Evolutionary conservation across 208 protist genomes (phyloP).

Genomic region (Trypanosoma melophagium): DNA sequence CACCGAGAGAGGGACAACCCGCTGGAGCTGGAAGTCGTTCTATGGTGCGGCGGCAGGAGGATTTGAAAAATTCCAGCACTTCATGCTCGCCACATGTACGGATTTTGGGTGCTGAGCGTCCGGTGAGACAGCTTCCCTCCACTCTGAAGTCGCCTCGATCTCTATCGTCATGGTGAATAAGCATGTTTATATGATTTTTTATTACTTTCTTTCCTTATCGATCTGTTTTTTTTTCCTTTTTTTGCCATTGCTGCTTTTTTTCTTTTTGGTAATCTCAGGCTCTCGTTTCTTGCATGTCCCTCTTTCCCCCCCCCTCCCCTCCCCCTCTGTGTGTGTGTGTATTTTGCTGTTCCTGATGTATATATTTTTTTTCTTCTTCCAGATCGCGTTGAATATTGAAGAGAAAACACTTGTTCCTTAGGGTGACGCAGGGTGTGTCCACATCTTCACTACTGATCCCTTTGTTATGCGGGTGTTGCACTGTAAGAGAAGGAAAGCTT

Average conservation of each 20-base stretch:
- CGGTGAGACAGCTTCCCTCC: constrained; percentile 3
- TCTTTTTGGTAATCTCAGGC: neutral
- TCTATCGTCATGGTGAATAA: constrained; percentile 9
- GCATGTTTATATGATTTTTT: neutral
- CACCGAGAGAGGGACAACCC: neutral
- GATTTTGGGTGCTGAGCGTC: neutral
- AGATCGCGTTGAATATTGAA: too few species aligned
- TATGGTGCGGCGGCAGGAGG: neutral
- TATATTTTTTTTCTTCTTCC: too few species aligned
- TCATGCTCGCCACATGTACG: neutral
- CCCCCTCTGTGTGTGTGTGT: neutral
- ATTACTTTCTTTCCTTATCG: neutral
- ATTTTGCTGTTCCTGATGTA: too few species aligned
- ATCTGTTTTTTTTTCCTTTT: constrained; percentile 7
- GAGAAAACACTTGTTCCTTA: too few species aligned
- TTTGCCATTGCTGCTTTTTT: constrained; percentile 17
- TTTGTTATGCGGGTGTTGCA: too few species aligned
- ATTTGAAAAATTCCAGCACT: neutral
- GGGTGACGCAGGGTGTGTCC: too few species aligned
- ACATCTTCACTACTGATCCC: too few species aligned
- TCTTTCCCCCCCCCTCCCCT: neutral
- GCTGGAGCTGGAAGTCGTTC: neutral
- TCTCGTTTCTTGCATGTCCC: too few species aligned
- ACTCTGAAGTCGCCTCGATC: constrained; percentile 13
- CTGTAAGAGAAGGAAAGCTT: too few species aligned